Percentiles rank a stretch among this genome's conserved stretches.
phyloP scores from a whole-genome alignment of 2,329 filamentous ascomycete species.

The Sporothrix humicola region DNA sequence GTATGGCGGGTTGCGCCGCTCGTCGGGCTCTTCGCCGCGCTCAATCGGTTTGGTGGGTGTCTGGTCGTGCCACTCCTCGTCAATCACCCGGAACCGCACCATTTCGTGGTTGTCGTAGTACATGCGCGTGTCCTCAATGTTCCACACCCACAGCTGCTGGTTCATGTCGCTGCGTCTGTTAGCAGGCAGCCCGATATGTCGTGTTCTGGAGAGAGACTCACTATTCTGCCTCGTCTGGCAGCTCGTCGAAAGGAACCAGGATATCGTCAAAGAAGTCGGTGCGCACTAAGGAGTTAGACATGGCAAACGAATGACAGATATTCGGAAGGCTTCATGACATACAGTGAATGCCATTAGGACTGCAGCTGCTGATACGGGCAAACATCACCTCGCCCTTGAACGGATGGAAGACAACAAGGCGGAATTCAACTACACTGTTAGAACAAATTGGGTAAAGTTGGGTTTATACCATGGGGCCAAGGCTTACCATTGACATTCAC shows the following conservation, averaged over 20 bases:
- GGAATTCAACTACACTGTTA: too few relatives aligned
- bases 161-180: constrained; percentile 61
- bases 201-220: constrained; percentile 50
- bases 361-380: constrained; percentile 77
- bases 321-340: too few relatives aligned
- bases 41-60: constrained; percentile 71
- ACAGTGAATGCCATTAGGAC: constrained; percentile 40
- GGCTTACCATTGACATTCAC: constrained; percentile 87
- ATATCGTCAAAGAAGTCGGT: constrained; percentile 96
- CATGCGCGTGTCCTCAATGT: constrained; percentile 72
- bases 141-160: constrained; percentile 86
- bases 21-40: constrained; percentile 62
- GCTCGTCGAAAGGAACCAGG: constrained; percentile 73
- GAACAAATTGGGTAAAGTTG: too few relatives aligned
- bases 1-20: constrained; percentile 71
- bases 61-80: constrained; percentile 91
- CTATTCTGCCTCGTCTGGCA: constrained; percentile 80
- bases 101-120: constrained; percentile 91
- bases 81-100: constrained; percentile 82
- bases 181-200: background rate
- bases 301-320: too few relatives aligned
- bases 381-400: constrained; percentile 94
- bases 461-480: too few relatives aligned
- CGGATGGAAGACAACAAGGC: constrained; percentile 89
- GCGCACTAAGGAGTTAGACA: constrained; percentile 59